Conservation (phyloP, 768 basidiomycete species). For the Rhodosporidiobolus odoratus region DNA sequence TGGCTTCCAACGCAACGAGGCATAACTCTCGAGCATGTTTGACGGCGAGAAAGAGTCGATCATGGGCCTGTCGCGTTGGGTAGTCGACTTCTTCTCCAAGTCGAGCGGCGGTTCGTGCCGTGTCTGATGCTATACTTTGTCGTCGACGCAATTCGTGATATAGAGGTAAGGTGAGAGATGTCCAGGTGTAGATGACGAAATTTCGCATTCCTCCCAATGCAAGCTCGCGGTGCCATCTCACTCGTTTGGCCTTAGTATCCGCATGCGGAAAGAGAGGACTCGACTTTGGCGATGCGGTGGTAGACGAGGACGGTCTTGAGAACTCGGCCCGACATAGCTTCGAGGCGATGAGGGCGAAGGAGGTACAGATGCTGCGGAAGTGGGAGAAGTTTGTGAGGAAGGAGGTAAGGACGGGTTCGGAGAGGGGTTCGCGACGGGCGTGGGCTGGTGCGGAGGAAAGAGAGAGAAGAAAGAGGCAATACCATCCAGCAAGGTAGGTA, state of each 20-base stretch:
- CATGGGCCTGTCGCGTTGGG: background rate
- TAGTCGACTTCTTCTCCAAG: background rate
- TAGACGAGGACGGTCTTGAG: background rate
- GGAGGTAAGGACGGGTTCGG: background rate
- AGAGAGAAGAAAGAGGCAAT: background rate
- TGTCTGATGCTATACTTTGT: background rate
- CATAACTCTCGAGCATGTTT: background rate
- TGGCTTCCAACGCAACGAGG: background rate
- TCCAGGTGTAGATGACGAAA: background rate
- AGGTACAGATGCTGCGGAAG: background rate
- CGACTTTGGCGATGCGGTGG: background rate
- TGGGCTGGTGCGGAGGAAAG: background rate
- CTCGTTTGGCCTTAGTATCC: background rate
- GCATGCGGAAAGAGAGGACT: slow-evolving; percentile 1
- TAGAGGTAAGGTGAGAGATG: background rate
- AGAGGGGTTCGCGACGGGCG: background rate
- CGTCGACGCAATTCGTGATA: background rate
- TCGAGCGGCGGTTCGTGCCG: no score
- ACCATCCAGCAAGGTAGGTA: background rate
- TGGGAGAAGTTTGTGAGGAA: background rate
- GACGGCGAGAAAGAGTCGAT: background rate
- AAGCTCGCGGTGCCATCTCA: background rate
- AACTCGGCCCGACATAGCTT: no score
- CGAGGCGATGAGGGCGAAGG: background rate
- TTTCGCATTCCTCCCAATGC: background rate